A percentile compares a stretch with the other conserved stretches of the same genome.
These are phyloP conservation scores for Tetratostichococcus sp. DNA, from an alignment of 139 green algal species.

Conservation along the genomic window DNA sequence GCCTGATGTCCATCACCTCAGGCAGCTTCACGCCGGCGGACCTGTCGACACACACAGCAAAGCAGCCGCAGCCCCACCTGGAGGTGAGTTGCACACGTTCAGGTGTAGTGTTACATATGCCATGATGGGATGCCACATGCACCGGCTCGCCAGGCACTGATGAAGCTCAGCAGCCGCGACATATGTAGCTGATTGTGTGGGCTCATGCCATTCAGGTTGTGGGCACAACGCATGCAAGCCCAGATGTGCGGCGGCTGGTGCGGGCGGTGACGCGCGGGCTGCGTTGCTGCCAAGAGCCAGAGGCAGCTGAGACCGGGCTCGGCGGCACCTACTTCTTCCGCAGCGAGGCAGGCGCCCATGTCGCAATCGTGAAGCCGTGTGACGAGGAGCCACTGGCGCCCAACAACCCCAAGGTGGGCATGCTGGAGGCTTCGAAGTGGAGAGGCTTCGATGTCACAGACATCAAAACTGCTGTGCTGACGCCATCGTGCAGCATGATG, in stretches of 20 bases:
- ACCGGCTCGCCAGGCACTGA: too few relatives aligned
- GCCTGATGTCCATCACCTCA: neutral
- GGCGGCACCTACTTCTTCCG: slow-evolving; percentile 91
- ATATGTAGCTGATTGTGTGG: too few relatives aligned
- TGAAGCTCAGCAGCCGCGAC: too few relatives aligned
- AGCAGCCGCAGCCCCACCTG: neutral
- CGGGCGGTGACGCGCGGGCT: slow-evolving; percentile 67
- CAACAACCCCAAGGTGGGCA: slow-evolving; percentile 81
- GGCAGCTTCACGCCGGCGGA: neutral
- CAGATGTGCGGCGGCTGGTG: slow-evolving; percentile 57
- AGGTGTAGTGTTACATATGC: too few relatives aligned
- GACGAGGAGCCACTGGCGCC: slow-evolving; percentile 93
- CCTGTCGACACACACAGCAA: neutral
- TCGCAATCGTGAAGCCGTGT: slow-evolving; percentile 89
- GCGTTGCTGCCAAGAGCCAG: slow-evolving; percentile 69
- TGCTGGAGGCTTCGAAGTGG: too few relatives aligned
- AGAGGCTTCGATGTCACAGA: too few relatives aligned
- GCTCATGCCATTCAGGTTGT: slow-evolving; percentile 15
- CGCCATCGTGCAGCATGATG: too few relatives aligned
- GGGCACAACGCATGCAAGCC: slow-evolving; percentile 45
- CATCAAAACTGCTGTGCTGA: too few relatives aligned
- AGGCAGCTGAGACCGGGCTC: slow-evolving; percentile 63
- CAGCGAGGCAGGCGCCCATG: slow-evolving; percentile 58
- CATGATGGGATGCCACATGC: too few relatives aligned
- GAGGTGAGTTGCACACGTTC: too few relatives aligned